Evolutionary conservation across 73 alveolate species (phyloP).

Genomic region (Paramecium caudatum): DNA sequence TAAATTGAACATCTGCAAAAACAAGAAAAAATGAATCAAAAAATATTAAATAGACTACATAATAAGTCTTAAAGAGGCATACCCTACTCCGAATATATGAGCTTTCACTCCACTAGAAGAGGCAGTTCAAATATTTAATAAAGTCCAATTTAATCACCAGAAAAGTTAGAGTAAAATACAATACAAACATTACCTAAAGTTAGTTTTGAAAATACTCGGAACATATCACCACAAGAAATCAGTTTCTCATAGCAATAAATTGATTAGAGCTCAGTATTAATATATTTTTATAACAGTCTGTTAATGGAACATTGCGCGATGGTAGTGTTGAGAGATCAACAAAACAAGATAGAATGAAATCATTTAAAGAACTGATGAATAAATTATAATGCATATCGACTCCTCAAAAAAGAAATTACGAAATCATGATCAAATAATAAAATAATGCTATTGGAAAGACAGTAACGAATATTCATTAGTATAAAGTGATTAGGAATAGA

Average conservation of each 20-base stretch:
- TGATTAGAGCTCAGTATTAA: not conserved
- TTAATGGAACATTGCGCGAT: conserved; percentile 47
- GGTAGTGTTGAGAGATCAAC: not conserved
- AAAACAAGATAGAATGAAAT: conserved; percentile 23
- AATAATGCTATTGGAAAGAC: not conserved
- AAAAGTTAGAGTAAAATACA: not conserved
- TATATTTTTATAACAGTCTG: not conserved
- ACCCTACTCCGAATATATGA: conserved; percentile 26
- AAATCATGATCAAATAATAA: conserved; percentile 17
- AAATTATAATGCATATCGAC: conserved; percentile 25
- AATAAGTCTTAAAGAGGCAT: conserved; percentile 33
- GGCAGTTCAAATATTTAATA: too few relatives aligned
- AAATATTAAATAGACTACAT: not conserved
- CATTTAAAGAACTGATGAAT: conserved; percentile 38
- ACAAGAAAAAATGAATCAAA: not conserved
- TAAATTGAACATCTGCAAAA: conserved; percentile 1
- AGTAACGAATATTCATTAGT: conserved; percentile 9
- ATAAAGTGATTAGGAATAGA: conserved; percentile 59
- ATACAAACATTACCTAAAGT: conserved; percentile 32
- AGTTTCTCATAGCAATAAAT: conserved; percentile 35
- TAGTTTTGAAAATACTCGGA: not conserved
- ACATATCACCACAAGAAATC: not conserved
- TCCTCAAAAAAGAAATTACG: conserved; percentile 39
- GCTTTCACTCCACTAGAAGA: too few relatives aligned
- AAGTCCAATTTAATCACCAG: conserved; percentile 21